Evolutionary conservation across 306 rosid species (phyloP).

Genomic region (Inga leiocalycina): DNA sequence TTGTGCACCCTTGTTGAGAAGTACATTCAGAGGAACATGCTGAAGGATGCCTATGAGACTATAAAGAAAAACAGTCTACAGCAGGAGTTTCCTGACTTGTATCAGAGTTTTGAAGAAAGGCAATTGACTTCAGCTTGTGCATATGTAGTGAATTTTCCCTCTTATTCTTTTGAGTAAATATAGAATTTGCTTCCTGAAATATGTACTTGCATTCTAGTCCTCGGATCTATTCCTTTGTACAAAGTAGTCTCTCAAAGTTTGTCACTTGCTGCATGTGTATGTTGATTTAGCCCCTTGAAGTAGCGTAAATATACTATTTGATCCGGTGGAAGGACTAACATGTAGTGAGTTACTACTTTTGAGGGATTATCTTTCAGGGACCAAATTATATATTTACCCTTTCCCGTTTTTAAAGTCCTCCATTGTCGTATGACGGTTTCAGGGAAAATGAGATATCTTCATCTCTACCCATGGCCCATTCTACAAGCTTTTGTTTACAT

Average conservation of each 20-base stretch:
- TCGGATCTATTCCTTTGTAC: background rate
- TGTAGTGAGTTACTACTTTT: background rate
- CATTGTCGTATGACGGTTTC: slow-evolving; percentile 31
- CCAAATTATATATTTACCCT: background rate
- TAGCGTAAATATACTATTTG: background rate
- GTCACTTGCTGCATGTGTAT: background rate
- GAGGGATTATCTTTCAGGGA: background rate
- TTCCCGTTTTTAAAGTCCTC: background rate
- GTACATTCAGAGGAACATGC: slow-evolving; percentile 64
- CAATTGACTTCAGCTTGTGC: slow-evolving; percentile 34
- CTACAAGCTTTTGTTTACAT: slow-evolving; percentile 26
- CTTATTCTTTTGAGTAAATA: background rate
- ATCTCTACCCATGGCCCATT: slow-evolving; percentile 9
- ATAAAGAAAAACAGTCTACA: slow-evolving; percentile 76
- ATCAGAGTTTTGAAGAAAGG: slow-evolving; percentile 85
- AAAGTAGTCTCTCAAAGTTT: background rate
- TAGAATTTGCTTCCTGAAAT: background rate
- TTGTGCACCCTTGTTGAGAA: slow-evolving; percentile 68
- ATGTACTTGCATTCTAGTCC: background rate
- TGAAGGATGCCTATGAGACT: slow-evolving; percentile 70
- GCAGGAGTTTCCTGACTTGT: slow-evolving; percentile 79
- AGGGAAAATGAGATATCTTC: slow-evolving; percentile 13
- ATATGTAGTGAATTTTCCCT: slow-evolving; percentile 20
- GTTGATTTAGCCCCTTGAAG: background rate
- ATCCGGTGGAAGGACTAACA: background rate